A percentile compares a stretch with the other conserved stretches of the same genome.
Conservation (phyloP, 2,329 filamentous ascomycete species). For the Thielaviopsis ethacetica region DNA sequence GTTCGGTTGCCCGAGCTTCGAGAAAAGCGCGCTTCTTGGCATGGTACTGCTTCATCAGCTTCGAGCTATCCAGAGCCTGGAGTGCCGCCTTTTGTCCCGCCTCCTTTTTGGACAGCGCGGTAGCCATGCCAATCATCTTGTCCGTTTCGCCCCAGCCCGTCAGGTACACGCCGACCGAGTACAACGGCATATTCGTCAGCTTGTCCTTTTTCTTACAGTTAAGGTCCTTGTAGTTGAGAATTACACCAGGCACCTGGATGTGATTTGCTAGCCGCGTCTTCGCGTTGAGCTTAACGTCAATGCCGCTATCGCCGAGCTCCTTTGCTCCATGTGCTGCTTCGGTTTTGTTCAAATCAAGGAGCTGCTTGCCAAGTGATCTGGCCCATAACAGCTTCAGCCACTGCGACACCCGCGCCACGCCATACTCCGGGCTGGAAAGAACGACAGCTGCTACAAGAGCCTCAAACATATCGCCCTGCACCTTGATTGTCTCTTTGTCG, state of each 20-base stretch:
- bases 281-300: conserved; percentile 14
- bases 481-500: conserved; percentile 47
- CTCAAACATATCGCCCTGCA: conserved; percentile 77
- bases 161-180: conserved; percentile 46
- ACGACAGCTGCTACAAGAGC: conserved; percentile 73
- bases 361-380: conserved; percentile 40
- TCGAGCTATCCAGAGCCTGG: conserved; percentile 48
- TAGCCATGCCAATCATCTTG: conserved; percentile 45
- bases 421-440: conserved; percentile 45
- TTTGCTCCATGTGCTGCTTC: conserved; percentile 18
- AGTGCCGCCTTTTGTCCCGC: conserved; percentile 51
- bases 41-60: conserved; percentile 35
- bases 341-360: conserved; percentile 19
- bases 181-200: conserved; percentile 37
- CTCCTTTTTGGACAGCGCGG: conserved; percentile 50
- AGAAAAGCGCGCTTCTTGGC: conserved; percentile 31
- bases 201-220: conserved; percentile 34
- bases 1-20: conserved; percentile 17
- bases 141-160: conserved; percentile 52
- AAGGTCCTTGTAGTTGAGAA: conserved; percentile 44
- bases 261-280: conserved; percentile 36
- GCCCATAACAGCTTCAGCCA: conserved; percentile 71
- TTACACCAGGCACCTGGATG: conserved; percentile 40
- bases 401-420: conserved; percentile 40
- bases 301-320: conserved; percentile 14